Evolutionary conservation across 179 eudicot species (phyloP), one percentile per base, ranked within the genome.

Genomic region (Amaranthus tricolor): DNA sequence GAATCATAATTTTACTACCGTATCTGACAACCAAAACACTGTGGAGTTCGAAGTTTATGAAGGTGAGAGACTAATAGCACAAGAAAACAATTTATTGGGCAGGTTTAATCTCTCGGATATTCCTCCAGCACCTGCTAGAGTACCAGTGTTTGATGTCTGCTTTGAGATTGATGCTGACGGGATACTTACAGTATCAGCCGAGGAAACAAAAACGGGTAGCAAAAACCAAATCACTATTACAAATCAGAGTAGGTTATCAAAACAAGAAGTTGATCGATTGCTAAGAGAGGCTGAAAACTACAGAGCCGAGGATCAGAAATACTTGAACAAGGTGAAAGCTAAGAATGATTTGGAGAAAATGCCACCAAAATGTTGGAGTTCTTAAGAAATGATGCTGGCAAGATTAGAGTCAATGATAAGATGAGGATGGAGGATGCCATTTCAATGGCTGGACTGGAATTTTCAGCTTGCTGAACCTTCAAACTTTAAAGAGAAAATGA

Each of bases 331-430:
- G 50, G 51, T 63, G 50, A 63, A 12, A 45, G 19, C 19, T 15
- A 63, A 15, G 68, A 63, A 63, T 44, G 68, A 43, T 63, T 63
- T 63, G 68, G 68, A 63, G 51, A 63, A 63, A 17, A 63, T 15
- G 68, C 50, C 5, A 63, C 15, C 19, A 43, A 16, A 11, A 43
- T 44, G 19, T 14, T 4, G 68, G 68, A 63, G 8, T 14, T 0
- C 2, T 10, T 63, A 5, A 63, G 19, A 43, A 12, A 15, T 63
- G 43, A 44, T 13, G 51, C 20, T 6, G 20, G 45, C 2, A 63
- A 63, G 51, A 63, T 63, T 43, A 12, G 1, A 7, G 12, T 10
- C 6, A 12, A 63, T 2, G 68, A 44, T 63, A 63, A 44, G 68
- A 16, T 1, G 10, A 43, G 17, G 51, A 44, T 63, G 20, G 45